Base-by-base conservation (phyloP, 257 asterid genomes). In the Prunella vulgaris region DNA sequence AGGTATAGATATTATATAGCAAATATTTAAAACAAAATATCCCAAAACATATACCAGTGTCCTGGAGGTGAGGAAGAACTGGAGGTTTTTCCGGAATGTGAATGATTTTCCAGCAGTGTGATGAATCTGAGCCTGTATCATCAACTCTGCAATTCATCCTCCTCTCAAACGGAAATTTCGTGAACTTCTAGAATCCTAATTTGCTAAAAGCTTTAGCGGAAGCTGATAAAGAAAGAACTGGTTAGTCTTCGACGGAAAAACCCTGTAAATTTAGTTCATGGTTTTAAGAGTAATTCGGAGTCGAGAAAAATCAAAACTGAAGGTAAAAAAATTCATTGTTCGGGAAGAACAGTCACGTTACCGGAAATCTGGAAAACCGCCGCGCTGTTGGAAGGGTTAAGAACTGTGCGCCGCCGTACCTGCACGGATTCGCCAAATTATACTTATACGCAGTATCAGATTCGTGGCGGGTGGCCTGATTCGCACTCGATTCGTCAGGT, bases 71-170 rank as follows among this genome's bases (percentile, higher is more conserved):
- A 38, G 96, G 97, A 64, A 70, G 71, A 73, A 84, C 61, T 1
- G 82, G 85, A 60, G 82, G 80, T 63, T 84, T 90, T 52, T 65
- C 93, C 12, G 98, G 95, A 71, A 90, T 73, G 75, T 93, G 88
- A 75, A 85, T 66, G 74, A 93, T 90, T 77, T 79, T 74, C 78
- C 88, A 88, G 82, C 59, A 25, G 9, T 52, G 53, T 0, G 74
- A 60, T 61, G 77, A 64, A 21, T 54, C 68, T 25, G 20, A 20
- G 33, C 60, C 22, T 10, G 37, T 22, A 60, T 60, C 77, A 22
- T 54, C 77, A 37, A 28, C 74, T 35, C 67, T 60, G 37, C 79
- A 66, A 54, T 62, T 60, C 84, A 82, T 85, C 63, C 18, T 18
- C 56, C 48, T 60, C 74, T 35, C 14, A 46, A 51, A 61, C 22